Conservation (phyloP, 768 basidiomycete genomes). For the Sporobolomyces phaffii region DNA sequence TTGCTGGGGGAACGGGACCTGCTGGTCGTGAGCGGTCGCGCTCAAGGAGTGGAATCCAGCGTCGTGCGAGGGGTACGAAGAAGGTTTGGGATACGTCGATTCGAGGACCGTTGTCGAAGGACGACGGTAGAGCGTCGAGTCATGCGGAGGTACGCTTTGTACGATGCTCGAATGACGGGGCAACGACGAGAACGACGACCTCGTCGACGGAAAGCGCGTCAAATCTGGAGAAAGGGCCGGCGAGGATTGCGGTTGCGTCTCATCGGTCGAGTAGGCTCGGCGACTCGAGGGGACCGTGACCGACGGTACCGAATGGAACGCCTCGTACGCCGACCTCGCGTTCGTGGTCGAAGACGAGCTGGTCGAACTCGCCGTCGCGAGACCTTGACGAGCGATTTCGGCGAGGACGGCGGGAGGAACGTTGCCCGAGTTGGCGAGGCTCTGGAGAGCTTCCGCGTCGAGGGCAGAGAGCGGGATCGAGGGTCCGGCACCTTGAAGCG, state of each 20-base stretch:
- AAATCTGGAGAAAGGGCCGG: no score
- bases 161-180: no score
- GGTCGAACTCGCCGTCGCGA: background rate
- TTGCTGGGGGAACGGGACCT: background rate
- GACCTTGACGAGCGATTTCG: constrained; percentile 35
- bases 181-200: no score
- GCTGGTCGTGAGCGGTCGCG: background rate
- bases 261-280: no score
- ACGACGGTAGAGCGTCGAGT: no score
- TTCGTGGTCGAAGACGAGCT: background rate
- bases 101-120: no score
- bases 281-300: no score
- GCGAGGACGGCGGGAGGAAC: constrained; percentile 35
- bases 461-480: constrained; percentile 31
- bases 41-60: background rate
- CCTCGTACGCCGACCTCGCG: constrained; percentile 57
- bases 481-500: background rate
- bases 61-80: background rate
- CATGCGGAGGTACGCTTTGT: no score
- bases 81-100: background rate
- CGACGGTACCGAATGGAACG: constrained; percentile 63
- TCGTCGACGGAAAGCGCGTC: no score
- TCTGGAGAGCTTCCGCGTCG: constrained; percentile 15
- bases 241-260: no score
- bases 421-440: constrained; percentile 22